A percentile compares a stretch with the other conserved stretches of the same genome.
Evolutionary conservation across 164 flowering plant genomes (phyloP).

Genomic region (Sextonia rubra): DNA sequence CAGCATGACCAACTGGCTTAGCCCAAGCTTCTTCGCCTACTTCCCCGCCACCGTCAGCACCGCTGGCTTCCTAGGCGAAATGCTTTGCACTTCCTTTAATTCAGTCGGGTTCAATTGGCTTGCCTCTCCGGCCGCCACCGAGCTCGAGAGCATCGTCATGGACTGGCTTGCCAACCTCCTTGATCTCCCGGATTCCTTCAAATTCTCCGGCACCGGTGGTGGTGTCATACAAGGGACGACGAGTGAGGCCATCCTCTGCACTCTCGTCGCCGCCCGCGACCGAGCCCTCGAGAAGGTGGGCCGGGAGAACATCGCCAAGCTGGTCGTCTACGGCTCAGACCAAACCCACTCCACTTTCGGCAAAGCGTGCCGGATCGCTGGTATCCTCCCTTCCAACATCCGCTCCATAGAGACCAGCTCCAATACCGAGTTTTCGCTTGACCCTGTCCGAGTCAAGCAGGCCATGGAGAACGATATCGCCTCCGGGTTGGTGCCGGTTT

Average conservation of each 20-base stretch:
- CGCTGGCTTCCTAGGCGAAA: constrained; percentile 51
- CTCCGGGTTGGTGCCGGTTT: constrained; percentile 47
- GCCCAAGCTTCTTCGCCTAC: constrained; percentile 64
- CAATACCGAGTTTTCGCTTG: constrained; percentile 24
- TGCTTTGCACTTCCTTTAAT: constrained; percentile 52
- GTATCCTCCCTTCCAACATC: constrained; percentile 34
- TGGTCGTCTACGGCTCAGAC: constrained; percentile 59
- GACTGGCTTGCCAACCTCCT: constrained; percentile 52
- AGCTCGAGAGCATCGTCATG: constrained; percentile 56
- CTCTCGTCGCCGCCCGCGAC: constrained; percentile 51
- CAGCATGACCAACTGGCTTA: constrained; percentile 59
- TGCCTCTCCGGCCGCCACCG: constrained; percentile 62
- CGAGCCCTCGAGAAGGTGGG: constrained; percentile 21
- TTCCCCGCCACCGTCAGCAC: constrained; percentile 55
- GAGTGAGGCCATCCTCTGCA: constrained; percentile 46
- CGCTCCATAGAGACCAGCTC: constrained; percentile 27
- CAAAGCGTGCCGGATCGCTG: constrained; percentile 44
- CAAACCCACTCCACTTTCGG: constrained; percentile 53
- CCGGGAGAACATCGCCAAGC: constrained; percentile 18
- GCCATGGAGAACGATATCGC: constrained; percentile 37
- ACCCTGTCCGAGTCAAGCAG: constrained; percentile 16
- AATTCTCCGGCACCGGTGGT: constrained; percentile 45
- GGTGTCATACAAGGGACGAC: constrained; percentile 60
- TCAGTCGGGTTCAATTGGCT: constrained; percentile 62
- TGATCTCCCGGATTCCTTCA: constrained; percentile 39